These are phyloP conservation scores for Arabis hirsuta DNA, from an alignment of 345 rosid species.

Conservation along the genomic window DNA sequence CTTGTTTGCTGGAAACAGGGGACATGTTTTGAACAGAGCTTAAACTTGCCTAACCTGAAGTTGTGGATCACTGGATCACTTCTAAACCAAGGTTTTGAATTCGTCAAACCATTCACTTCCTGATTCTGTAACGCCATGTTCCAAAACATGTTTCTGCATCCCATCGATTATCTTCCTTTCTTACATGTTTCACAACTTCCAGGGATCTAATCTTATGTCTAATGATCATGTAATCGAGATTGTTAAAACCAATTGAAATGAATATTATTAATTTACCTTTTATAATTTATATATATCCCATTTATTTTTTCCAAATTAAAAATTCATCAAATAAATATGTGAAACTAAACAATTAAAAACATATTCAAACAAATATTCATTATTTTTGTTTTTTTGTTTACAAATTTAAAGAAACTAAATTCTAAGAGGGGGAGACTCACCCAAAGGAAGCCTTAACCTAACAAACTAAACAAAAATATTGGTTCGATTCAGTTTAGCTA, in stretches of 20 bases:
- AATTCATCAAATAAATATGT: no score
- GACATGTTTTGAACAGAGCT: constrained; percentile 50
- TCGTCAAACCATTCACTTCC: constrained; percentile 38
- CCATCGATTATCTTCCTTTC: not conserved
- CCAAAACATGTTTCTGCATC: not conserved
- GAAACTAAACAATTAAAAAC: no score
- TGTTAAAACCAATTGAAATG: not conserved
- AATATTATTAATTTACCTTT: no score
- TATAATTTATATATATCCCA: no score
- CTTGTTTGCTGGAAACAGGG: constrained; percentile 46
- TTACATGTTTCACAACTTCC: constrained; percentile 18
- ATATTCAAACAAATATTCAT: no score
- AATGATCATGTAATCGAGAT: constrained; percentile 21
- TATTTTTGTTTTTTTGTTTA: no score
- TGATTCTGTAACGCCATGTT: constrained; percentile 18
- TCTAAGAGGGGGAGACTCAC: no score
- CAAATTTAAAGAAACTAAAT: no score
- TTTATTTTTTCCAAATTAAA: no score
- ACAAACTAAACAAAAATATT: no score
- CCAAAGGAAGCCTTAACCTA: no score
- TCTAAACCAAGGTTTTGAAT: constrained; percentile 80
- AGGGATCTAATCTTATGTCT: constrained; percentile 23
- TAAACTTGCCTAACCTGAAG: constrained; percentile 68
- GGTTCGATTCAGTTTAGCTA: no score
- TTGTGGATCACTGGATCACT: constrained; percentile 75